Conservation (phyloP, 1,139 yeast species). For the Candida sanyaensis region DNA sequence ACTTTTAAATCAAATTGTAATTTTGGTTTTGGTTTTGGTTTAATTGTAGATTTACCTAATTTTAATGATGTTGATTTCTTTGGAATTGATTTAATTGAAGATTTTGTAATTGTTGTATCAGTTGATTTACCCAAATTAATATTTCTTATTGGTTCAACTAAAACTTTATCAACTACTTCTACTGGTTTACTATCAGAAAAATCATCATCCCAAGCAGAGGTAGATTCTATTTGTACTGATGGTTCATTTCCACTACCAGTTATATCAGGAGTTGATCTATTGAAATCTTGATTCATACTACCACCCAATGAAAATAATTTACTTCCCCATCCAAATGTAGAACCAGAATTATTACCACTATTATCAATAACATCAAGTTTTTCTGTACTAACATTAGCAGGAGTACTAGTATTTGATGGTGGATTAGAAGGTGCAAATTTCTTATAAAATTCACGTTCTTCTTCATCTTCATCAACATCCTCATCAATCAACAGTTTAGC, state of each 20-base stretch:
- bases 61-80: slow-evolving; percentile 20
- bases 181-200: slow-evolving; percentile 10
- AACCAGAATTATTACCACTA: background rate
- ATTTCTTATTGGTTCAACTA: slow-evolving; percentile 12
- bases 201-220: slow-evolving; percentile 17
- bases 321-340: slow-evolving; percentile 31
- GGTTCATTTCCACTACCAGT: slow-evolving; percentile 27
- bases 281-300: slow-evolving; percentile 37
- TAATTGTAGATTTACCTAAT: slow-evolving; percentile 25
- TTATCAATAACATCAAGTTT: background rate
- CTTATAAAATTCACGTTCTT: slow-evolving; percentile 33
- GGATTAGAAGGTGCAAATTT: slow-evolving; percentile 25
- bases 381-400: slow-evolving; percentile 1
- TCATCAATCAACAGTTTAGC: slow-evolving; percentile 56
- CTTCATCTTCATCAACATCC: slow-evolving; percentile 45
- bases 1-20: slow-evolving; percentile 41
- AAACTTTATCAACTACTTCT: slow-evolving; percentile 12
- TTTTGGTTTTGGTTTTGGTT: slow-evolving; percentile 23
- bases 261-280: slow-evolving; percentile 45
- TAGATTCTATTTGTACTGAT: slow-evolving; percentile 18
- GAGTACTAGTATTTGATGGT: background rate
- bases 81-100: slow-evolving; percentile 13
- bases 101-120: slow-evolving; percentile 9
- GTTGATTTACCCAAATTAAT: slow-evolving; percentile 13
- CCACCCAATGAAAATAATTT: slow-evolving; percentile 35